Evolutionary conservation across 192 early-diverging fungal genomes (phyloP).

Genomic region (Coemansia sp.): DNA sequence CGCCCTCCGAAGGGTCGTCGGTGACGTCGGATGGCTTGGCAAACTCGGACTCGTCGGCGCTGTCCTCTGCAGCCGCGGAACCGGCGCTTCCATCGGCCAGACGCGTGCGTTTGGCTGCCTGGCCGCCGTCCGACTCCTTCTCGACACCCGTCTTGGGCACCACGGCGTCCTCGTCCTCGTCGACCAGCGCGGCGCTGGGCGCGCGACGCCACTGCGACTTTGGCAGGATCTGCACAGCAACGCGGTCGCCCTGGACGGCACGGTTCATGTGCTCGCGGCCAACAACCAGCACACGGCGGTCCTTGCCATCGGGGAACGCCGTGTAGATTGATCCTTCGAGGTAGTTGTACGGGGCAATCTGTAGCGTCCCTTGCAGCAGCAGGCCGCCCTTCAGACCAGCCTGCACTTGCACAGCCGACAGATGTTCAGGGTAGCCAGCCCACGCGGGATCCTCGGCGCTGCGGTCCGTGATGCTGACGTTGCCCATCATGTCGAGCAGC

Average conservation of each 20-base stretch:
- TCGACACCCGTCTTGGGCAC: neutral
- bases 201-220: slow-evolving; percentile 76
- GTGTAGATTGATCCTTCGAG: slow-evolving; percentile 78
- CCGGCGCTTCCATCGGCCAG: neutral
- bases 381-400: slow-evolving; percentile 80
- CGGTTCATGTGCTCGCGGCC: slow-evolving; percentile 86
- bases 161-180: slow-evolving; percentile 61
- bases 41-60: slow-evolving; percentile 5
- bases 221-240: slow-evolving; percentile 86
- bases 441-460: slow-evolving; percentile 51
- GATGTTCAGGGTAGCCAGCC: slow-evolving; percentile 61
- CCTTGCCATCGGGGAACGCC: slow-evolving; percentile 66
- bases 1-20: slow-evolving; percentile 25
- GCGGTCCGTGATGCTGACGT: slow-evolving; percentile 42
- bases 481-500: slow-evolving; percentile 86
- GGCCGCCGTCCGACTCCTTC: no score
- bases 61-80: neutral
- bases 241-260: slow-evolving; percentile 84
- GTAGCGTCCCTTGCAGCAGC: slow-evolving; percentile 76
- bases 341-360: slow-evolving; percentile 83
- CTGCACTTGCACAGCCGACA: slow-evolving; percentile 69
- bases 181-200: slow-evolving; percentile 67
- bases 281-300: slow-evolving; percentile 69
- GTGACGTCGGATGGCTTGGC: slow-evolving; percentile 19
- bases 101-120: slow-evolving; percentile 29